Evolutionary conservation across 148 eudicot genomes (phyloP).

Genomic region (Beta vulgaris): DNA sequence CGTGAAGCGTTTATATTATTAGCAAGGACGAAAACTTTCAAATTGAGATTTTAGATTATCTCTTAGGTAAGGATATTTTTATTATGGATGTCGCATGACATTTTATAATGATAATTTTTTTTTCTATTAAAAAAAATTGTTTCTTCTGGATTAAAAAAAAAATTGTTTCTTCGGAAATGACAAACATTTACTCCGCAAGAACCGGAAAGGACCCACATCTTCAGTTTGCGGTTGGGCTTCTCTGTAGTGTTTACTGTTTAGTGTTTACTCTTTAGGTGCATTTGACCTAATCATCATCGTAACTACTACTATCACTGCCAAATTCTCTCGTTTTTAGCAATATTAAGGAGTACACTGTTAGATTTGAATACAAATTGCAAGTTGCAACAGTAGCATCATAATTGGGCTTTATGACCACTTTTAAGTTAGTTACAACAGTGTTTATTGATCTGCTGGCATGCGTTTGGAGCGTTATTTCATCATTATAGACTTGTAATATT

Average conservation of each 20-base stretch:
- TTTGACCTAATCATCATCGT: not conserved
- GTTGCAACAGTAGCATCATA: not conserved
- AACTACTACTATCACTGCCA: not conserved
- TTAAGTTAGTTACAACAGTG: not conserved
- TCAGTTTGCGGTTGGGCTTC: not conserved
- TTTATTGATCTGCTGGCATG: not conserved
- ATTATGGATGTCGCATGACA: too few relatives aligned
- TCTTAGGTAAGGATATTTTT: too few relatives aligned
- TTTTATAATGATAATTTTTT: too few relatives aligned
- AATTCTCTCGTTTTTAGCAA: conserved; percentile 2
- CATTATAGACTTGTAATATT: not conserved
- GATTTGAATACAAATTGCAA: not conserved
- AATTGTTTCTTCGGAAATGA: conserved; percentile 12
- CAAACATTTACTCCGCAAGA: conserved; percentile 25
- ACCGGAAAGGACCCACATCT: conserved; percentile 15
- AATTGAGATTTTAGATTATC: too few relatives aligned
- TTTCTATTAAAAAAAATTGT: too few relatives aligned
- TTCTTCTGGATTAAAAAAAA: too few relatives aligned
- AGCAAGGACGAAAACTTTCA: too few relatives aligned
- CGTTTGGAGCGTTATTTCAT: conserved; percentile 3
- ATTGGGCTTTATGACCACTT: not conserved
- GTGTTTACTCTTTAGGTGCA: conserved; percentile 1
- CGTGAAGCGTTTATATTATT: too few relatives aligned
- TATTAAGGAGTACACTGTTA: conserved; percentile 1
- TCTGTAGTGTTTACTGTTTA: not conserved